Evolutionary conservation across 495 filamentous ascomycete genomes (phyloP), one percentile per base, ranked within the genome.

Genomic region (Thermochaetoides thermophila): DNA sequence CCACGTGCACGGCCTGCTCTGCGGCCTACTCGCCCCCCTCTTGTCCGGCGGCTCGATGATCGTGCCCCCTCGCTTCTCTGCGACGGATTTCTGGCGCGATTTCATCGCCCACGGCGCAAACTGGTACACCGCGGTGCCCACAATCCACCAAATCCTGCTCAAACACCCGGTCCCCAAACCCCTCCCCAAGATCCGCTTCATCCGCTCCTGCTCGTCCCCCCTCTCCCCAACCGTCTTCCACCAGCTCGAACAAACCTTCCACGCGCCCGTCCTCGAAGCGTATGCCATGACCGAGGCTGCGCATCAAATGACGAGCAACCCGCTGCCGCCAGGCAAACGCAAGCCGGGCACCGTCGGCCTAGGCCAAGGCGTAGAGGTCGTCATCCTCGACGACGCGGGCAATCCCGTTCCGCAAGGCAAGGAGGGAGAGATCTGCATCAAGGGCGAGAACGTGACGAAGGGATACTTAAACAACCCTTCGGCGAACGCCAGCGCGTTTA

Each of bases 281-380:
- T 91, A 91, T 53, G 83, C 83, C 37, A 91, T 91, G 83, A 91
- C 83, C 17, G 83, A 91, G 57, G 83, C 78, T 15, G 76, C 83
- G 7, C 83, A 87, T 54, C 83, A 87, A 48, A 86, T 91, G 77
- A 83, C 81, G 8, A 81, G 76, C 32, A 89, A 87, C 60, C 82
- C 82, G 14, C 67, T 87, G 0, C 81, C 82, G 0, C 68, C 53
- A 22, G 37, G 31, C 14, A 73, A 75, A 52, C 69, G 81, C 34
- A 69, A 74, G 50, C 83, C 83, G 0, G 83, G 83, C 12, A 78
- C 76, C 28, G 82, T 89, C 0, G 82, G 82, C 2, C 43, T 85
- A 10, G 78, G 78, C 8, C 79, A 85, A 53, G 82, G 82, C 32
- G 80, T 91, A 5, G 79, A 86, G 38, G 63, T 91, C 7, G 66